Conservation (phyloP, 768 basidiomycete species). For the Udeniomyces megalosporus region DNA sequence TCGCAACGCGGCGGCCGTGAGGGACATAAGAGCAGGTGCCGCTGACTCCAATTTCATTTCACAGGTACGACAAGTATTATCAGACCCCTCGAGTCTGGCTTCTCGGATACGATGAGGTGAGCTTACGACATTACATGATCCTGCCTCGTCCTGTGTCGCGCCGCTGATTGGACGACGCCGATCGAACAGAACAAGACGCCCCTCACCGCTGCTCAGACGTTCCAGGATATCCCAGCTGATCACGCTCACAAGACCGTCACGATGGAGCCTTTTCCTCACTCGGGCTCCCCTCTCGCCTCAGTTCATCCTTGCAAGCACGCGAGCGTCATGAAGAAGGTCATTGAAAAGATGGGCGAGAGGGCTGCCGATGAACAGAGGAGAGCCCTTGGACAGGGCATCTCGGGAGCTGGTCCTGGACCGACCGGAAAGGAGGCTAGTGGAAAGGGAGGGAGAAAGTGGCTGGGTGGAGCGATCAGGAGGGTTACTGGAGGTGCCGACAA, state of each 20-base stretch:
- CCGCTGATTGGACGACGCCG: neutral
- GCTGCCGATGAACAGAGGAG: conserved; percentile 9
- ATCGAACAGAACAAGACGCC: conserved; percentile 59
- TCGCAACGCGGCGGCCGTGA: too few relatives aligned
- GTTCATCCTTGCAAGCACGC: conserved; percentile 36
- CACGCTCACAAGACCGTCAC: conserved; percentile 98
- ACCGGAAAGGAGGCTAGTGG: neutral
- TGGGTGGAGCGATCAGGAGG: conserved; percentile 45
- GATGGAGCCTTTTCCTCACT: conserved; percentile 75
- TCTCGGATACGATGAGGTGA: conserved; percentile 88
- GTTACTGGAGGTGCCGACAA: conserved; percentile 44
- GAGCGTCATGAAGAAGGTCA: conserved; percentile 90
- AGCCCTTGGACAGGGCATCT: neutral
- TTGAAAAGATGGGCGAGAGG: conserved; percentile 11
- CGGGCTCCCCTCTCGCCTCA: neutral
- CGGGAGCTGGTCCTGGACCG: neutral
- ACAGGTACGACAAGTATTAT: conserved; percentile 87
- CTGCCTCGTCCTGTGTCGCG: too few relatives aligned
- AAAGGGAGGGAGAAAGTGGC: conserved; percentile 47
- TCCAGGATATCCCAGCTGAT: conserved; percentile 93
- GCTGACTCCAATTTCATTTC: too few relatives aligned
- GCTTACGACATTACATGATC: neutral
- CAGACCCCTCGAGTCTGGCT: conserved; percentile 97
- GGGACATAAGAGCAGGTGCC: neutral
- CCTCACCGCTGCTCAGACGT: conserved; percentile 74